A percentile compares a stretch with the other conserved stretches of the same genome.
Conservation (phyloP, 371 early-diverging fungal genomes). For the Nematocida parisii region DNA sequence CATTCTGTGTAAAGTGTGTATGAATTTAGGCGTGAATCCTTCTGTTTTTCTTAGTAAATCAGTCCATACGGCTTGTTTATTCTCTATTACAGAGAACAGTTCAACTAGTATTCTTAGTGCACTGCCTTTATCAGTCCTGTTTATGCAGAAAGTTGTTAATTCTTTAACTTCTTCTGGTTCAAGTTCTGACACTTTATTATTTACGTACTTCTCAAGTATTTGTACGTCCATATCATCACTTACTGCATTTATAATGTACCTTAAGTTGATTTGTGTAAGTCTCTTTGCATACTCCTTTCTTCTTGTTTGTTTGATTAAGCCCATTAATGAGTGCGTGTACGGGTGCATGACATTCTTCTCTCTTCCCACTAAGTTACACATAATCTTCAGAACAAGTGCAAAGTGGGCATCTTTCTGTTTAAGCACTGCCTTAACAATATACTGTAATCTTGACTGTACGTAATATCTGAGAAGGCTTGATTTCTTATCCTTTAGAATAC, state of each 20-base stretch:
- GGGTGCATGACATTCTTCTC: conserved; percentile 50
- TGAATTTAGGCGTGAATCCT: neutral
- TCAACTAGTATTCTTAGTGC: conserved; percentile 4
- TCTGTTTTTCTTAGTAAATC: neutral
- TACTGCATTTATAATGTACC: conserved; percentile 14
- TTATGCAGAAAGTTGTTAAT: conserved; percentile 16
- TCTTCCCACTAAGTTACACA: conserved; percentile 29
- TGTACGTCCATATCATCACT: conserved; percentile 5
- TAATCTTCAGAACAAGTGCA: neutral
- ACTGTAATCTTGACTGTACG: conserved; percentile 3
- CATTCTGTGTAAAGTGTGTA: conserved; percentile 4
- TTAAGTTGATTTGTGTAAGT: conserved; percentile 1
- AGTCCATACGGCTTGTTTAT: neutral
- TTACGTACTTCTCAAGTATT: conserved; percentile 40
- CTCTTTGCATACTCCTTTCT: conserved; percentile 5
- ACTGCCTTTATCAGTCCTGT: neutral
- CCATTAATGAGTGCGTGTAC: conserved; percentile 2
- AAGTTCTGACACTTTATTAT: neutral
- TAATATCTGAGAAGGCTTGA: conserved; percentile 28
- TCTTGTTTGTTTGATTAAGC: conserved; percentile 30
- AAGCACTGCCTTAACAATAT: conserved; percentile 18
- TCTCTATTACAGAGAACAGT: conserved; percentile 2
- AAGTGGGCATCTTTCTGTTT: neutral
- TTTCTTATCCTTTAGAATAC: conserved; percentile 33
- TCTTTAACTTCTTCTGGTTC: conserved; percentile 1